Conservation (phyloP, 192 early-diverging fungal genomes). For the Coemansia sp. region DNA sequence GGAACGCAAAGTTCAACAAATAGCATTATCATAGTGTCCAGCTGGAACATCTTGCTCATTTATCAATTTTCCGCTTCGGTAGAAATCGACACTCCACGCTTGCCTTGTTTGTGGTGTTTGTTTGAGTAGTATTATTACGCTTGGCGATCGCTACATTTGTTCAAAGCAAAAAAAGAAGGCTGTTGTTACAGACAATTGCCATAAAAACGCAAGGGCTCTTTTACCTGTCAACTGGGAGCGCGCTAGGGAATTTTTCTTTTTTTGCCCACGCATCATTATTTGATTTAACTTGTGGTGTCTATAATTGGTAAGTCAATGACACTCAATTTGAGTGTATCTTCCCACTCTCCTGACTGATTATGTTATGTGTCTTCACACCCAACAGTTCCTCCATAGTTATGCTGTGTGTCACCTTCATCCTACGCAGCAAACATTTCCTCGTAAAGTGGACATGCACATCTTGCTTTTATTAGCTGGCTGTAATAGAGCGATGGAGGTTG, state of each 20-base stretch:
- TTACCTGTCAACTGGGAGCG: too few relatives aligned
- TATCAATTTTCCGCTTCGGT: not conserved
- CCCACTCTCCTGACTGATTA: conserved; percentile 3
- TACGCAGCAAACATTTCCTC: not conserved
- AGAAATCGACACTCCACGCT: not conserved
- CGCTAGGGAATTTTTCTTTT: not conserved
- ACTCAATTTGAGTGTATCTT: not conserved
- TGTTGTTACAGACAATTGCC: not conserved
- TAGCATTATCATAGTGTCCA: not conserved
- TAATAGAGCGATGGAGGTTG: not conserved
- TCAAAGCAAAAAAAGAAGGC: not conserved
- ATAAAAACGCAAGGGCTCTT: not conserved
- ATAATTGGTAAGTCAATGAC: conserved; percentile 15
- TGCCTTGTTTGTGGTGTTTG: not conserved
- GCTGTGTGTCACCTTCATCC: not conserved
- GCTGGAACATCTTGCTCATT: not conserved
- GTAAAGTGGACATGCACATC: conserved; percentile 3
- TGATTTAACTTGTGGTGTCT: not conserved
- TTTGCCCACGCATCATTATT: not conserved
- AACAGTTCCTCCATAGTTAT: not conserved
- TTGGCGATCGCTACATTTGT: not conserved
- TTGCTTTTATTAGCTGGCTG: conserved; percentile 14
- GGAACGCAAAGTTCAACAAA: not conserved
- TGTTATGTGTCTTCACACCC: not conserved
- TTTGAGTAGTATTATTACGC: not conserved